Conservation (phyloP, 208 protist genomes). For the Porcisia hertigi region DNA sequence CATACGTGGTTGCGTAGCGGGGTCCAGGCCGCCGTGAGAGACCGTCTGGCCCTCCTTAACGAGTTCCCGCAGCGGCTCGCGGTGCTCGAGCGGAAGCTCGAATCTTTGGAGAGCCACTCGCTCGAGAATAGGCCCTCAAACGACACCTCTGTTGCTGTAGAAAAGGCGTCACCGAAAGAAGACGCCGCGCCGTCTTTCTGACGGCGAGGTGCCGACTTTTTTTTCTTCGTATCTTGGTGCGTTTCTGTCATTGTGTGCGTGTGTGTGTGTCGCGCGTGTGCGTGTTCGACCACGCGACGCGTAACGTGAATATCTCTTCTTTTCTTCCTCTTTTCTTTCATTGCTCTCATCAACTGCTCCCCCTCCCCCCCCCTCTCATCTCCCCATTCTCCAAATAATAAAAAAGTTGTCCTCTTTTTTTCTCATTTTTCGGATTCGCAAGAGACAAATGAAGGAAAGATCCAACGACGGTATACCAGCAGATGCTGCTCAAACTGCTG, state of each 20-base stretch:
- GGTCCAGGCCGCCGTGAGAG: conserved; percentile 34
- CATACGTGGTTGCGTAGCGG: conserved; percentile 33
- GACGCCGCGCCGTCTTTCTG: neutral
- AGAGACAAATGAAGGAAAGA: neutral
- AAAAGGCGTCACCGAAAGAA: conserved; percentile 13
- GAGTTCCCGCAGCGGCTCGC: conserved; percentile 36
- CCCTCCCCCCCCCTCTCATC: neutral
- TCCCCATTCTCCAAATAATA: too few relatives aligned
- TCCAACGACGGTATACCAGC: too few relatives aligned
- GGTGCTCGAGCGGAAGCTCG: conserved; percentile 33
- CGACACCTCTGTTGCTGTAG: neutral
- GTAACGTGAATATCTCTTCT: neutral
- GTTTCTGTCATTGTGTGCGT: neutral
- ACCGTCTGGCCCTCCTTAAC: conserved; percentile 27
- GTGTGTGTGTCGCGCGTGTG: neutral
- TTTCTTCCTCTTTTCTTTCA: neutral
- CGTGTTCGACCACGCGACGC: too few relatives aligned
- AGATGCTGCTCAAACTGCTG: neutral
- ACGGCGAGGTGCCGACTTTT: neutral
- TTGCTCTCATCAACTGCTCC: neutral
- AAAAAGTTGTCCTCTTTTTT: neutral
- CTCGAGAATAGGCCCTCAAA: conserved; percentile 15
- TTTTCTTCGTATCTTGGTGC: neutral
- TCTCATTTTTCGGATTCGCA: neutral
- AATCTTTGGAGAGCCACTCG: conserved; percentile 22